phyloP scores from a whole-genome alignment of 805 yeast species.

The Cyberlindnera petersonii region DNA sequence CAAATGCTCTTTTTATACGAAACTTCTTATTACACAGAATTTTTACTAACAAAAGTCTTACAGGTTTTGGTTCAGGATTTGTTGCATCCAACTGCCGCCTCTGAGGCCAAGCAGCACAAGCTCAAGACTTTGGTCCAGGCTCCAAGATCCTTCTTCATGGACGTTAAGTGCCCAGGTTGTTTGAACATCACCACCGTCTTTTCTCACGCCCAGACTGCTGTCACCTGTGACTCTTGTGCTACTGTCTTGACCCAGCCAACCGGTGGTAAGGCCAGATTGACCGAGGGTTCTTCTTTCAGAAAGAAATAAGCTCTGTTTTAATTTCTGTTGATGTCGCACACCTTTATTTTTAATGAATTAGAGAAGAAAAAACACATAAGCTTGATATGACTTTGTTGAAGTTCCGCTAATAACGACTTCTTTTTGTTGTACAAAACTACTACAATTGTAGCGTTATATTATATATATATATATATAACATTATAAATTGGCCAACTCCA shows the following conservation, averaged over 20 bases:
- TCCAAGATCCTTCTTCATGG: slow-evolving; percentile 99
- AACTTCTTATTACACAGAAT: neutral
- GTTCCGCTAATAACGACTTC: slow-evolving; percentile 7
- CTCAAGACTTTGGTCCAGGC: slow-evolving; percentile 94
- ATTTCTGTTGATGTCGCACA: too few species aligned
- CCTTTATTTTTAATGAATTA: too few species aligned
- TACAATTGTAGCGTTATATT: slow-evolving; percentile 1
- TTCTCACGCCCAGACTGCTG: slow-evolving; percentile 99
- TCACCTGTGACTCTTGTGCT: slow-evolving; percentile 97
- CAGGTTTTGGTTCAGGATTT: slow-evolving; percentile 98
- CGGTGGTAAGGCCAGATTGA: slow-evolving; percentile 99
- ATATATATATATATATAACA: too few species aligned
- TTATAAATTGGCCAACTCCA: slow-evolving; percentile 23
- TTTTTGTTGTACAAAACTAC: neutral
- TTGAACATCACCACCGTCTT: slow-evolving; percentile 98
- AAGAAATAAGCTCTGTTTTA: slow-evolving; percentile 95
- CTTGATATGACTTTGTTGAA: too few species aligned
- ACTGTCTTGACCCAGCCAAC: slow-evolving; percentile 98
- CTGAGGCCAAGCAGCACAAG: slow-evolving; percentile 97
- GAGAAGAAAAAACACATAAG: neutral
- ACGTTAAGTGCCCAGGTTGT: slow-evolving; percentile 99
- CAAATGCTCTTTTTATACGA: too few species aligned
- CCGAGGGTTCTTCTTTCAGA: slow-evolving; percentile 99
- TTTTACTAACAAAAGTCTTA: slow-evolving; percentile 25
- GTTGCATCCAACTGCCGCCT: slow-evolving; percentile 95